phyloP scores from a whole-genome alignment of 2,329 filamentous ascomycete species.

The Tolypocladium amazonense region DNA sequence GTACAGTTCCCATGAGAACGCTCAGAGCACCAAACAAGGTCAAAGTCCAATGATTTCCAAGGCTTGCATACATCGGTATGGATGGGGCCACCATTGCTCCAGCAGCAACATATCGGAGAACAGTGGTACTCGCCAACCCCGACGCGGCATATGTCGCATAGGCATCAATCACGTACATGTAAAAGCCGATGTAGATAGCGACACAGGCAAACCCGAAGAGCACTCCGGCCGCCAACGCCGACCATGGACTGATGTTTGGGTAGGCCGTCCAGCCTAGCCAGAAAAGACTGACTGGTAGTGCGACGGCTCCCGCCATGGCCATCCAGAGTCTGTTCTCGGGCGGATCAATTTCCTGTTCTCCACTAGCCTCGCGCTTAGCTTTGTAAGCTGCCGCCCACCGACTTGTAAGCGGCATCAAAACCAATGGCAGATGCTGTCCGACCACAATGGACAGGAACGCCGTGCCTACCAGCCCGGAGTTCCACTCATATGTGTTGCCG shows the following conservation, averaged over 20 bases:
- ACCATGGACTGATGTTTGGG: not conserved
- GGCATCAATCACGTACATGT: not conserved
- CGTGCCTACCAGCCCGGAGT: not conserved
- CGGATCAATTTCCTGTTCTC: not conserved
- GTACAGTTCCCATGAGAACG: not conserved
- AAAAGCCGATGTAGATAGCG: not conserved
- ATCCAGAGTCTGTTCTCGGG: not conserved
- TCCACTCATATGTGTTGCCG: not conserved
- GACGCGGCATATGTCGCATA: not conserved
- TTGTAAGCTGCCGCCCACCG: not conserved
- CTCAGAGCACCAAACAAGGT: not conserved
- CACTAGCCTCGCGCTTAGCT: not conserved
- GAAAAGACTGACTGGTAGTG: not conserved
- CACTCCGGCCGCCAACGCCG: not conserved
- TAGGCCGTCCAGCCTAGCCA: not conserved
- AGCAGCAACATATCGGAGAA: not conserved
- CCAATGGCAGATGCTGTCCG: not conserved
- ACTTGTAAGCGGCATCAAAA: not conserved
- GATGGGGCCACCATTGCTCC: not conserved
- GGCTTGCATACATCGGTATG: not conserved
- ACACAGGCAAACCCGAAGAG: not conserved
- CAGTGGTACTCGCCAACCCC: not conserved
- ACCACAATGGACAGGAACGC: not conserved
- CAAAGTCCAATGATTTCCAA: not conserved
- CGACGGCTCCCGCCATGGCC: not conserved